Evolutionary conservation across 257 asterid genomes (phyloP).

Genomic region (Fraxinus pennsylvanica): DNA sequence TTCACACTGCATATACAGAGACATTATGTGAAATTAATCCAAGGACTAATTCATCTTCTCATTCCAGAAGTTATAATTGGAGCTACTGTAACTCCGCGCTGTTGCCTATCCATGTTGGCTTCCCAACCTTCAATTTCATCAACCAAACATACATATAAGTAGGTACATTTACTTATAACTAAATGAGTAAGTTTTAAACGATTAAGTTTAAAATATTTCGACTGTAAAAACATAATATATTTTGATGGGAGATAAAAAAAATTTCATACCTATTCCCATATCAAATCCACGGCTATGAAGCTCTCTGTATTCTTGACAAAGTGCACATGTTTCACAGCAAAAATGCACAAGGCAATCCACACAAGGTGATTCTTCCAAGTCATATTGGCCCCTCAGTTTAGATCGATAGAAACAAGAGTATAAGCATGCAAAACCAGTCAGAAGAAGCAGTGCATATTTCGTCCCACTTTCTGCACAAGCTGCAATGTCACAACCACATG

Average conservation of each 20-base stretch:
- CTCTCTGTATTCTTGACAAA: slow-evolving; percentile 14
- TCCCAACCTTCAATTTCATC: slow-evolving; percentile 4
- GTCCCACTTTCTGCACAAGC: slow-evolving; percentile 1
- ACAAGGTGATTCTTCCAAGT: slow-evolving; percentile 6
- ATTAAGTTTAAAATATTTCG: too few species aligned
- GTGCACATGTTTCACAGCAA: slow-evolving; percentile 3
- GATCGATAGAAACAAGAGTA: not conserved
- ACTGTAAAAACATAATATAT: too few species aligned
- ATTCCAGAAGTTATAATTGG: not conserved
- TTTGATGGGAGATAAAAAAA: not conserved
- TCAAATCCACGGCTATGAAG: slow-evolving; percentile 4
- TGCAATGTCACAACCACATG: not conserved
- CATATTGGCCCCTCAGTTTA: slow-evolving; percentile 5
- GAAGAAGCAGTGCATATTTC: slow-evolving; percentile 2
- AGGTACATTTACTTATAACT: too few species aligned
- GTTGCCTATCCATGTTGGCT: not conserved
- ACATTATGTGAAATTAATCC: not conserved
- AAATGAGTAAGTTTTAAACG: not conserved
- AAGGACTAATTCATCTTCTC: not conserved
- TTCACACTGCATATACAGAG: not conserved
- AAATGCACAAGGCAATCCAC: slow-evolving; percentile 5
- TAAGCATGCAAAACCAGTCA: slow-evolving; percentile 5
- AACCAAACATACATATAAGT: not conserved
- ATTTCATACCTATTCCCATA: not conserved
- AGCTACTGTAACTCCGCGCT: not conserved